Base-by-base conservation (phyloP, 768 basidiomycete genomes). In the Polyporus arcularius region DNA sequence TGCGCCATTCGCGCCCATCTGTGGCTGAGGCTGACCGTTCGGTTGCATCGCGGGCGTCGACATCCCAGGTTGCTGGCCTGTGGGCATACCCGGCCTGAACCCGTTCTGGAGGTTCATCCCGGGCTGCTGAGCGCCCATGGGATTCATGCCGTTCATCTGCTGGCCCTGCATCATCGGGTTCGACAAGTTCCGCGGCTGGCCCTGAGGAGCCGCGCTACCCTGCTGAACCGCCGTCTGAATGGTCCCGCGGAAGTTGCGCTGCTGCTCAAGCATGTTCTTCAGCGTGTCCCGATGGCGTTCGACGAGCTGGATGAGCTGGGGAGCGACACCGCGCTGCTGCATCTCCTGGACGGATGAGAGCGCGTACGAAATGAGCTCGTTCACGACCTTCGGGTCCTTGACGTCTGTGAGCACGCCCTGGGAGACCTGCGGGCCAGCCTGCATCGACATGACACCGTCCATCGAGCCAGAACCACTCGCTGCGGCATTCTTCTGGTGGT, bases 271-370 rank as follows among this genome's bases (percentile, higher is more conserved):
- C 30, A 41, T 58, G 2, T 52, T 45, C 64, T 64, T 68, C 11
- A 75, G 76, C 57, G 57, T 63, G 4, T 65, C 1, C 42, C 89
- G 83, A 65, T 87, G 70, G 3, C 65, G 64, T 65, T 91, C 89
- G 40, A 90, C 82, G 58, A 83, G 77, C 35, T 72, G 60, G 49
- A 92, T 85, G 56, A 84, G 71, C 49, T 75, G 63, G 21, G 85
- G 83, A 5, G 76, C 73, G 8, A 88, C 71, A 14, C 79, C 78
- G 42, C 76, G 79, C 14, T 74, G 74, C 11, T 83, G 84, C 60
- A 92, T 79, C 45, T 89, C 85, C 4, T 74, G 71, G 2, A 74
- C 75, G 14, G 80, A 74, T 54, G 75, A 63, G 50, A 80, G 68
- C 16, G 84, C 81, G 68, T 80, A 84, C 16, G 71, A 70, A 48